phyloP scores from a whole-genome alignment of 371 early-diverging fungal species.

The Mucor ambiguus region DNA sequence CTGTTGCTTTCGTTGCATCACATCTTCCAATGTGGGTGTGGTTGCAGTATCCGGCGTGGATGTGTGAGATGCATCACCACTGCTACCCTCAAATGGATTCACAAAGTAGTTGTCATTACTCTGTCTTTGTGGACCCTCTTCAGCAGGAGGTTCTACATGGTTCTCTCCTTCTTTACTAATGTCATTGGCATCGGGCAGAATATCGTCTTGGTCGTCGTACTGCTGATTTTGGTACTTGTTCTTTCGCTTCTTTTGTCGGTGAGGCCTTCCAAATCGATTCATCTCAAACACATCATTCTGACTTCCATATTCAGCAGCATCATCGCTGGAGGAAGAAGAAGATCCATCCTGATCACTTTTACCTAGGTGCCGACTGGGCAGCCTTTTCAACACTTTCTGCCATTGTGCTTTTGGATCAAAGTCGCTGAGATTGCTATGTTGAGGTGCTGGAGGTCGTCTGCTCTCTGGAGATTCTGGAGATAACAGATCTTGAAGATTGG shows the following conservation, averaged over 20 bases:
- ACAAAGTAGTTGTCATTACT: conserved; percentile 2
- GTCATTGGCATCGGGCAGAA: conserved; percentile 9
- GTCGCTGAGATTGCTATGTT: neutral
- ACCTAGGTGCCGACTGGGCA: conserved; percentile 9
- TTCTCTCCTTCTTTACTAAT: conserved; percentile 1
- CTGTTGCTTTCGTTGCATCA: neutral
- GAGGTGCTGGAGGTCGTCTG: conserved; percentile 7
- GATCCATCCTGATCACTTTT: neutral
- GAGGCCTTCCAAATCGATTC: neutral
- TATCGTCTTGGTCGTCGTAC: conserved; percentile 12
- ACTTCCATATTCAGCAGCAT: neutral
- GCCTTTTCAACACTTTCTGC: conserved; percentile 31
- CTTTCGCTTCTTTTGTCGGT: neutral
- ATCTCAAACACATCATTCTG: neutral
- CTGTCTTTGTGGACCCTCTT: neutral
- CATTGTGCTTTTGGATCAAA: conserved; percentile 42
- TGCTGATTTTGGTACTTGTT: neutral
- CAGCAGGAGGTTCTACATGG: neutral
- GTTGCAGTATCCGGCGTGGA: neutral
- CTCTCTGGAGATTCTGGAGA: conserved; percentile 32
- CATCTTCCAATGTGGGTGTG: neutral
- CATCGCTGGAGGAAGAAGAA: neutral
- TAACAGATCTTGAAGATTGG: conserved; percentile 7
- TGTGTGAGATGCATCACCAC: neutral
- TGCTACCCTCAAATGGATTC: conserved; percentile 6